Percentiles rank a stretch among this genome's conserved stretches.
These are phyloP conservation scores for Colletotrichum salicis DNA, from an alignment of 2,329 filamentous ascomycete species.

Conservation along the genomic window DNA sequence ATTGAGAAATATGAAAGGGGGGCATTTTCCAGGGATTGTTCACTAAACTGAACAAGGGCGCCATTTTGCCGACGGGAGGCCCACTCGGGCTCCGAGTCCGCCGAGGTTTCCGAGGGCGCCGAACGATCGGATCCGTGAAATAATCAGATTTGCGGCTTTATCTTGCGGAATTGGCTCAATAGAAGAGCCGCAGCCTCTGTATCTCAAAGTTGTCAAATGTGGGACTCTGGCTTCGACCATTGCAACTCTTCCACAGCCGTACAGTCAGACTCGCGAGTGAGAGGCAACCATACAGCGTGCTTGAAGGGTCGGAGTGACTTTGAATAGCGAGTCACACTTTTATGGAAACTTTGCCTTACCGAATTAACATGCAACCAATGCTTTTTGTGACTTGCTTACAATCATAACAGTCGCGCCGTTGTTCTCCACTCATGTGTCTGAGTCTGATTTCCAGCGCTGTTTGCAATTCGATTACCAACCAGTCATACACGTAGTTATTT, in stretches of 20 bases:
- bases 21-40: neutral
- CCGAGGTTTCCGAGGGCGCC: neutral
- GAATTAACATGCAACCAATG: neutral
- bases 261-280: too few species aligned
- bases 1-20: neutral
- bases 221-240: neutral
- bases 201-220: neutral
- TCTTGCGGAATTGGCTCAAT: neutral
- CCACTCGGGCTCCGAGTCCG: neutral
- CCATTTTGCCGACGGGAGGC: neutral
- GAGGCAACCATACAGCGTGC: too few species aligned
- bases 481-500: neutral
- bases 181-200: neutral
- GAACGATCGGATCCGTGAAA: neutral
- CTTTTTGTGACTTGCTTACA: neutral
- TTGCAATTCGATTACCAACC: neutral
- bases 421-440: neutral
- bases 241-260: too few species aligned
- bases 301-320: neutral
- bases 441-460: neutral
- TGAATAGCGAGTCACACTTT: neutral
- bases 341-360: accelerated
- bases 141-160: neutral
- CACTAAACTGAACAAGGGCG: neutral
- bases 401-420: neutral